Conservation (phyloP, 2,329 filamentous ascomycete species). For the Penicillium sp. region DNA sequence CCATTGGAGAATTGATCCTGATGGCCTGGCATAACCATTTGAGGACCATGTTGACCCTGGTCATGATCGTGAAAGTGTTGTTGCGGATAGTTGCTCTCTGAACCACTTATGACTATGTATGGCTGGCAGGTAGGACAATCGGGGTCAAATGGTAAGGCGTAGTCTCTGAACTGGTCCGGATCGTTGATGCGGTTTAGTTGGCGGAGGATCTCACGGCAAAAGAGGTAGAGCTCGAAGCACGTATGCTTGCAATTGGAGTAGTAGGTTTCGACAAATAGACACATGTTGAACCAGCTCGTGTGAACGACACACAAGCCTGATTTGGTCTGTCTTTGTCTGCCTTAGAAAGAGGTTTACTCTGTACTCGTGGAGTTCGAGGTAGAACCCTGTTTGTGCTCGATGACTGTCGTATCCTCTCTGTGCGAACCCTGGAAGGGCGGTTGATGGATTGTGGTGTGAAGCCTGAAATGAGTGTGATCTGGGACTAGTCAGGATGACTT, state of each 20-base stretch:
- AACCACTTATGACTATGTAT: not conserved
- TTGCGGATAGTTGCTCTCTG: too few species aligned
- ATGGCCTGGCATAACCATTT: too few species aligned
- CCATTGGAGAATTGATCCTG: too few species aligned
- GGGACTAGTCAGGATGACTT: not conserved
- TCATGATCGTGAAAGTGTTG: too few species aligned
- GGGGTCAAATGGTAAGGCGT: constrained; percentile 10
- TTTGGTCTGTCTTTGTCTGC: not conserved
- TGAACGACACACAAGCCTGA: too few species aligned
- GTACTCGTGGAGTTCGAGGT: not conserved
- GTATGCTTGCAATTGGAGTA: constrained; percentile 27
- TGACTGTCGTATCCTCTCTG: not conserved
- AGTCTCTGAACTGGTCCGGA: constrained; percentile 12
- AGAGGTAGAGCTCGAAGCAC: constrained; percentile 18
- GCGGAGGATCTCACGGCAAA: constrained; percentile 23
- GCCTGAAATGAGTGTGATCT: not conserved
- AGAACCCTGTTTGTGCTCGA: not conserved
- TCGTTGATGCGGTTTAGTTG: constrained; percentile 34
- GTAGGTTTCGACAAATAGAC: constrained; percentile 23
- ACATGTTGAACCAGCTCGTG: constrained; percentile 22
- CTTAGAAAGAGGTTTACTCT: not conserved
- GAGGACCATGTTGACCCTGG: too few species aligned
- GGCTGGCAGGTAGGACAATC: constrained; percentile 11
- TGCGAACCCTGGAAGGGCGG: not conserved
- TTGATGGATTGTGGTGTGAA: not conserved